These are phyloP conservation scores for Raphanus sativus DNA, from an alignment of 345 rosid genomes.

Conservation along the genomic window DNA sequence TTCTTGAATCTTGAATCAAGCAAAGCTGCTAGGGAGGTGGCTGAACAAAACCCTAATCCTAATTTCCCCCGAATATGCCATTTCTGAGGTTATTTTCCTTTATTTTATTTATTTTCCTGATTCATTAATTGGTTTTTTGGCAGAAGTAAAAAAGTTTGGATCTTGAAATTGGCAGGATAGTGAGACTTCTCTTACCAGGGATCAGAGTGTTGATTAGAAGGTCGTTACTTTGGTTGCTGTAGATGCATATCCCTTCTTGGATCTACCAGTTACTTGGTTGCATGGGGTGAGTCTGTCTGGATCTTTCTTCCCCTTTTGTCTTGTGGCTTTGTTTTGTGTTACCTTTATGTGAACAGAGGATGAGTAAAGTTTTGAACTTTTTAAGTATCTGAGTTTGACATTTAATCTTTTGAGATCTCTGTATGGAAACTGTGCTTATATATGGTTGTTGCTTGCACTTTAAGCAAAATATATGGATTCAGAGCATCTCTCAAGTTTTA, in stretches of 20 bases:
- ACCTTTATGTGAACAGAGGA: no score
- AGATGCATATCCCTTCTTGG: constrained; percentile 63
- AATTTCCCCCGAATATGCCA: constrained; percentile 44
- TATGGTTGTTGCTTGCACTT: constrained; percentile 31
- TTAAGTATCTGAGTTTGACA: constrained; percentile 6
- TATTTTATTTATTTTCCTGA: no score
- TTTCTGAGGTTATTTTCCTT: constrained; percentile 55
- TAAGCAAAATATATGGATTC: constrained; percentile 2
- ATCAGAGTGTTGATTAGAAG: constrained; percentile 42
- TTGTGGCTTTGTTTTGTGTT: neutral
- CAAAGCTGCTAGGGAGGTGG: constrained; percentile 20
- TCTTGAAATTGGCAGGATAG: constrained; percentile 31
- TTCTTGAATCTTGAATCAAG: neutral
- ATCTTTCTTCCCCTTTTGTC: constrained; percentile 22
- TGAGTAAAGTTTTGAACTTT: neutral
- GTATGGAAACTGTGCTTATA: neutral
- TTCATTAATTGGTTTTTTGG: no score
- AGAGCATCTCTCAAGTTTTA: neutral
- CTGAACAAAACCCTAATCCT: constrained; percentile 31
- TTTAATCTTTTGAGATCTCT: neutral
- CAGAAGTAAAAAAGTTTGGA: neutral
- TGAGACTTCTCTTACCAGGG: constrained; percentile 47
- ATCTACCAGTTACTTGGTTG: constrained; percentile 53
- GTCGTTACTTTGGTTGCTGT: constrained; percentile 40
- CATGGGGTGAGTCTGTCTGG: constrained; percentile 67